Conservation (phyloP, 2,329 filamentous ascomycete genomes). For the Phaeosphaeriaceae sp. region DNA sequence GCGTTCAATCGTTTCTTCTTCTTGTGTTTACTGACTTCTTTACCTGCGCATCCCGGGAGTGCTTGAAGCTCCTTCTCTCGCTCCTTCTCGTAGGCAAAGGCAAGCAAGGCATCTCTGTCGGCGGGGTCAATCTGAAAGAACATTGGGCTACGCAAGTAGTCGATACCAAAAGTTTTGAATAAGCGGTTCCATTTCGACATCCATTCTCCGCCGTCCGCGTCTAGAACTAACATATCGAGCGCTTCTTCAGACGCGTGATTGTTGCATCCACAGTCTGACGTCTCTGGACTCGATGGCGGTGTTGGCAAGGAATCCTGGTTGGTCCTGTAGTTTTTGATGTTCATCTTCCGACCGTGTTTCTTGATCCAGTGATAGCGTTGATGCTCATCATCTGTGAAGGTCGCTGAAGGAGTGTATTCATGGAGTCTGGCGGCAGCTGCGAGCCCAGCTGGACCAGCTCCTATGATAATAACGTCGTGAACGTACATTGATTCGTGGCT, state of each 20-base stretch:
- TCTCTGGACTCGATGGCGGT: slow-evolving; percentile 30
- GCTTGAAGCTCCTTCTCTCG: slow-evolving; percentile 71
- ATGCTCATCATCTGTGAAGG: slow-evolving; percentile 85
- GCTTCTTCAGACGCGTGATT: slow-evolving; percentile 6
- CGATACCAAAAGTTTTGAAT: slow-evolving; percentile 72
- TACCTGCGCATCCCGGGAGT: slow-evolving; percentile 76
- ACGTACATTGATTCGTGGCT: slow-evolving; percentile 33
- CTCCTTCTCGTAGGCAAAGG: slow-evolving; percentile 67
- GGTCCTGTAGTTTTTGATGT: slow-evolving; percentile 60
- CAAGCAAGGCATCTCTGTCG: slow-evolving; percentile 75
- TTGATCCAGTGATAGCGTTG: slow-evolving; percentile 80
- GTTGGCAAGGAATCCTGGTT: slow-evolving; percentile 42
- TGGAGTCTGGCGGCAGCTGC: slow-evolving; percentile 74
- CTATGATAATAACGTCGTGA: slow-evolving; percentile 74
- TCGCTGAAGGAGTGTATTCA: slow-evolving; percentile 75
- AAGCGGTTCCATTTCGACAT: slow-evolving; percentile 73
- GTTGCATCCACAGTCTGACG: slow-evolving; percentile 24
- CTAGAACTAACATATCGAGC: slow-evolving; percentile 63
- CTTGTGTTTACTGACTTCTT: slow-evolving; percentile 79
- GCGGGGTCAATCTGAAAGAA: slow-evolving; percentile 81
- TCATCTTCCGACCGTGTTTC: slow-evolving; percentile 66
- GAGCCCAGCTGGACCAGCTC: slow-evolving; percentile 76
- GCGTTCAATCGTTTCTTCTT: slow-evolving; percentile 65
- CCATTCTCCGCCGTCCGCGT: slow-evolving; percentile 69
- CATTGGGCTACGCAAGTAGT: slow-evolving; percentile 77